These are phyloP conservation scores for Ramaria sp. DNA, from an alignment of 768 basidiomycete genomes.

Conservation along the genomic window DNA sequence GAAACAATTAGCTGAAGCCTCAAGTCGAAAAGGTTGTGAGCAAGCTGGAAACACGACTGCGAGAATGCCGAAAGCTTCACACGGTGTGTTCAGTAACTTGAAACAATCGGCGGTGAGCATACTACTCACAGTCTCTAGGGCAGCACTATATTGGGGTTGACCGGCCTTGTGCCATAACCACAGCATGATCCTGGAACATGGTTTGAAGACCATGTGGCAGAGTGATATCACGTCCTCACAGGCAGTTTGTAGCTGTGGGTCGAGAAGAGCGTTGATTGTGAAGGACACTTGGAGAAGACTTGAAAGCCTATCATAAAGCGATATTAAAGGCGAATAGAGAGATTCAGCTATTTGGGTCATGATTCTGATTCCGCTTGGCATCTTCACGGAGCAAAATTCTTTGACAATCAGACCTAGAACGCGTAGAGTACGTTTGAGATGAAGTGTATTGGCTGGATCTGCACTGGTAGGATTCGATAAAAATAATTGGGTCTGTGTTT, in stretches of 20 bases:
- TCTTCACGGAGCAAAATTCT: conserved; percentile 60
- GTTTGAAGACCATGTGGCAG: conserved; percentile 67
- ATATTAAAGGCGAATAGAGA: neutral
- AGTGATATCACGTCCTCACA: conserved; percentile 29
- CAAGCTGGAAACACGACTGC: conserved; percentile 1
- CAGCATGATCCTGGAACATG: conserved; percentile 51
- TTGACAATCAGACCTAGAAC: conserved; percentile 57
- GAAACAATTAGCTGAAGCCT: conserved; percentile 43
- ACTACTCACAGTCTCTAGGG: conserved; percentile 27
- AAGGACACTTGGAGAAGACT: conserved; percentile 2
- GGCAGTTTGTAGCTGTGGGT: neutral
- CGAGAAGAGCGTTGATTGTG: neutral
- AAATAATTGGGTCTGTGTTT: conserved; percentile 39
- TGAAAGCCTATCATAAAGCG: conserved; percentile 1
- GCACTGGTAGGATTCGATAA: conserved; percentile 27
- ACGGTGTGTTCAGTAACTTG: neutral
- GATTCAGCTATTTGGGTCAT: conserved; percentile 44
- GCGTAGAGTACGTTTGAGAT: conserved; percentile 49
- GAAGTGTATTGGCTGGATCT: conserved; percentile 34
- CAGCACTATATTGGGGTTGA: conserved; percentile 28
- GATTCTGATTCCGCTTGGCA: conserved; percentile 53
- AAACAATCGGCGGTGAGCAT: conserved; percentile 27
- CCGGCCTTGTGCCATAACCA: conserved; percentile 56
- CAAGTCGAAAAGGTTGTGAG: conserved; percentile 32
- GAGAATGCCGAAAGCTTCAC: neutral